Percentiles rank a stretch among this genome's conserved stretches.
phyloP scores from a whole-genome alignment of 495 filamentous ascomycete species.

The Penicillium robsamsonii region DNA sequence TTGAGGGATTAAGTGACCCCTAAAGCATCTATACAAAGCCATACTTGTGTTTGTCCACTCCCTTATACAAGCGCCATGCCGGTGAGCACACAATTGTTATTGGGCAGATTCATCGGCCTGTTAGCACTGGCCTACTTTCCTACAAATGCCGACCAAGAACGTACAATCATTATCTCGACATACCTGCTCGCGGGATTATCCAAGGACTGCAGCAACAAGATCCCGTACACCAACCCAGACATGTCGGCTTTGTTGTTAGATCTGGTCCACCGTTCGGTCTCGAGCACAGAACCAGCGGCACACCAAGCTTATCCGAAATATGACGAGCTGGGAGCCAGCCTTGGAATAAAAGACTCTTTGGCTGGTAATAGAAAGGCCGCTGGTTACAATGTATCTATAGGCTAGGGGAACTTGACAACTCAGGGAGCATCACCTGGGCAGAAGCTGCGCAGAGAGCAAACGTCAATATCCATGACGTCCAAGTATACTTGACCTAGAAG shows the following conservation, averaged over 20 bases:
- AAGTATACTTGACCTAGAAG: background rate
- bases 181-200: constrained; percentile 60
- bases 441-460: background rate
- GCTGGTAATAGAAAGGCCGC: background rate
- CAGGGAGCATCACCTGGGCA: background rate
- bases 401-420: background rate
- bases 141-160: constrained; percentile 35
- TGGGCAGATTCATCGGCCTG: background rate
- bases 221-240: constrained; percentile 36
- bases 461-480: background rate
- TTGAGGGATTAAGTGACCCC: background rate
- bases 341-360: background rate
- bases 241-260: constrained; percentile 41
- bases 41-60: background rate
- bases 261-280: constrained; percentile 38
- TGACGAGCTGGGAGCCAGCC: background rate
- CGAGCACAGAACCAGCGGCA: constrained; percentile 34
- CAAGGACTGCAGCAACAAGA: constrained; percentile 29
- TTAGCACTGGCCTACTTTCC: background rate
- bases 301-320: constrained; percentile 46
- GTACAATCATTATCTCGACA: constrained; percentile 59
- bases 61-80: background rate
- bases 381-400: background rate
- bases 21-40: background rate
- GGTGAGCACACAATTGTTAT: background rate